Percentiles rank a stretch among this genome's conserved stretches.
Conservation (phyloP, 2,329 filamentous ascomycete genomes). For the Trichoderma breve region DNA sequence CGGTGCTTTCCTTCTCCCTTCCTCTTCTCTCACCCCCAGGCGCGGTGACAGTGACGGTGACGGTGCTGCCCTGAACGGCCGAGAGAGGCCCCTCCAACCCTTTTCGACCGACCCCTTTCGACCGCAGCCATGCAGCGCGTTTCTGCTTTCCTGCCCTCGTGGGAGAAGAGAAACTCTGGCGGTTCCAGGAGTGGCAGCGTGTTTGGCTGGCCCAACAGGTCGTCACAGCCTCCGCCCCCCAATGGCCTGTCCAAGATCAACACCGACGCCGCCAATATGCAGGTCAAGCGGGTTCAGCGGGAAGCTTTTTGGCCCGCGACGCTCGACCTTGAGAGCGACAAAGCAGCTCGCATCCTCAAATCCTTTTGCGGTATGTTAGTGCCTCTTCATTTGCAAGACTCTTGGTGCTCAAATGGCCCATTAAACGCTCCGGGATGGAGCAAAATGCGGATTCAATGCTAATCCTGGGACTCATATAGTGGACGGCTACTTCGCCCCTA, state of each 20-base stretch:
- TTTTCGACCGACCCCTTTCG: constrained; percentile 11
- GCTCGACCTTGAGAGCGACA: constrained; percentile 86
- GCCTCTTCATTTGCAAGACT: not conserved
- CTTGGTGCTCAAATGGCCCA: not conserved
- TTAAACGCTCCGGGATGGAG: not conserved
- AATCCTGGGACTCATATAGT: constrained; percentile 35
- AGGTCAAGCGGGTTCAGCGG: constrained; percentile 33
- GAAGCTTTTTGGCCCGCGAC: constrained; percentile 85
- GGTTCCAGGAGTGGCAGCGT: constrained; percentile 32
- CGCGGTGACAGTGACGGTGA: constrained; percentile 27
- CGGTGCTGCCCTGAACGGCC: constrained; percentile 28
- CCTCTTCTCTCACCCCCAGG: constrained; percentile 11
- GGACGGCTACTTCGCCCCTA: constrained; percentile 54
- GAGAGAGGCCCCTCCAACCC: constrained; percentile 30
- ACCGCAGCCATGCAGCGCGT: constrained; percentile 42
- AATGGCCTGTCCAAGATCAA: constrained; percentile 34
- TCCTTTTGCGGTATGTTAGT: constrained; percentile 73
- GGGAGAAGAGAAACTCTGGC: constrained; percentile 43
- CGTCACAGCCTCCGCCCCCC: constrained; percentile 24
- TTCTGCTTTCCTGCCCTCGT: constrained; percentile 44
- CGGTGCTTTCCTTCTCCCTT: not conserved
- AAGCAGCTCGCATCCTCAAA: constrained; percentile 82
- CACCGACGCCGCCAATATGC: constrained; percentile 34
- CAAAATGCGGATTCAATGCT: not conserved
- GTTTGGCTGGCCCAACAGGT: constrained; percentile 48